A percentile compares a stretch with the other conserved stretches of the same genome.
Conservation (phyloP, 1,284 basidiomycete genomes). For the Hymenochaete sp. region DNA sequence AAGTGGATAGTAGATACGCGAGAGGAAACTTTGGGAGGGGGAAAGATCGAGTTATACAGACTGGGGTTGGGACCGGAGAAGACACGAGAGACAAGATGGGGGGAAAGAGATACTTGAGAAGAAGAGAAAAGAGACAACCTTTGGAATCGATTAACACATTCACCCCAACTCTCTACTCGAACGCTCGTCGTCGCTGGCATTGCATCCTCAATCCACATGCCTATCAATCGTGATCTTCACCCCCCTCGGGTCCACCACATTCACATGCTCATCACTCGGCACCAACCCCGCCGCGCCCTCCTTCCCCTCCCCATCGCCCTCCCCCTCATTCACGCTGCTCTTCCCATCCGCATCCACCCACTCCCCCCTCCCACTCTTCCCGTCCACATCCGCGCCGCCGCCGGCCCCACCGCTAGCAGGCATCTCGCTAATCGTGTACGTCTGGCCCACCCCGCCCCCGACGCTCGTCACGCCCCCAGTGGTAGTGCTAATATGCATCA, state of each 20-base stretch:
- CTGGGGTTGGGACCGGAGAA: not conserved
- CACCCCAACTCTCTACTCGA: not conserved
- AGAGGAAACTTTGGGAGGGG: too few relatives aligned
- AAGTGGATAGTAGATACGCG: too few relatives aligned
- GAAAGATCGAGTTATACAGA: too few relatives aligned
- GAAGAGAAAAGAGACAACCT: not conserved
- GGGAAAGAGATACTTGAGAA: not conserved
- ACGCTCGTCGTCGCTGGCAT: not conserved
- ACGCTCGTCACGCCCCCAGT: slow-evolving; percentile 33
- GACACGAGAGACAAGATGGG: not conserved
- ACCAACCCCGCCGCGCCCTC: slow-evolving; percentile 39
- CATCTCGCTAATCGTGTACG: slow-evolving; percentile 60
- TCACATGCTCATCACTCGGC: slow-evolving; percentile 20
- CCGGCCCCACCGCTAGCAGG: slow-evolving; percentile 24
- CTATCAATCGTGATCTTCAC: slow-evolving; percentile 31
- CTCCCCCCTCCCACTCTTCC: slow-evolving; percentile 25
- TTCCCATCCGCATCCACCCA: slow-evolving; percentile 47
- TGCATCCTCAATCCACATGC: slow-evolving; percentile 24
- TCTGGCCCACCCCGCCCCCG: slow-evolving; percentile 33
- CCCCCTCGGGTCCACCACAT: slow-evolving; percentile 19
- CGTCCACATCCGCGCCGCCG: slow-evolving; percentile 34
- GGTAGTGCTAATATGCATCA: slow-evolving; percentile 28
- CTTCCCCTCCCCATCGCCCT: slow-evolving; percentile 47
- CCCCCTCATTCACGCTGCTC: slow-evolving; percentile 42
- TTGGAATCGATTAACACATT: too few relatives aligned